Conservation (phyloP, 306 rosid species). For the Medicago truncatula region DNA sequence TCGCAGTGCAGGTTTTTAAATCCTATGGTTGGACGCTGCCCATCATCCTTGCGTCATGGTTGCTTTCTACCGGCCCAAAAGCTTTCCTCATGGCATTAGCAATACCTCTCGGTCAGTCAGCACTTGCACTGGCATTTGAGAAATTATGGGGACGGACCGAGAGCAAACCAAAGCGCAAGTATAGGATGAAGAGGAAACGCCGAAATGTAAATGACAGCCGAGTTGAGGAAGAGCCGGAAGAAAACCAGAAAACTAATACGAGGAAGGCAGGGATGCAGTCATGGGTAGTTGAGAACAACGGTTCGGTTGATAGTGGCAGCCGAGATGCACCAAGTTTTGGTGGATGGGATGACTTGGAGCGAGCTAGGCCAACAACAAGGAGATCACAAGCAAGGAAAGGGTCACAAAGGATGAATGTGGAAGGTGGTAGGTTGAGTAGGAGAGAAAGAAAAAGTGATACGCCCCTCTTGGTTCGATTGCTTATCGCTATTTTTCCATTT, state of each 20-base stretch:
- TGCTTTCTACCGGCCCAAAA: slow-evolving; percentile 75
- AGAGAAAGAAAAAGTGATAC: slow-evolving; percentile 68
- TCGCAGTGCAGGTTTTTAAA: slow-evolving; percentile 69
- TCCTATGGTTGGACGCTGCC: slow-evolving; percentile 93
- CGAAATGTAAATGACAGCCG: slow-evolving; percentile 30
- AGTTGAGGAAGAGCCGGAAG: slow-evolving; percentile 51
- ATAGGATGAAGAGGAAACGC: slow-evolving; percentile 60
- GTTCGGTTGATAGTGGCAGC: slow-evolving; percentile 48
- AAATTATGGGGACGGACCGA: slow-evolving; percentile 68
- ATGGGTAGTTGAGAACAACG: slow-evolving; percentile 70
- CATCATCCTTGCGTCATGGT: slow-evolving; percentile 59
- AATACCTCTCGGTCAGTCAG: slow-evolving; percentile 86
- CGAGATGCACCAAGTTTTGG: slow-evolving; percentile 55
- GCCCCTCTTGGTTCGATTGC: slow-evolving; percentile 81
- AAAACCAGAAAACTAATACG: slow-evolving; percentile 47
- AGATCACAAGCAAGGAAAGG: slow-evolving; percentile 44
- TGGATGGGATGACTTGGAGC: slow-evolving; percentile 95
- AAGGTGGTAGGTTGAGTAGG: slow-evolving; percentile 69
- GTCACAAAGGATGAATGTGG: slow-evolving; percentile 43
- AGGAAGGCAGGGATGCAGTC: slow-evolving; percentile 67
- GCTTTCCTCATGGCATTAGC: slow-evolving; percentile 94
- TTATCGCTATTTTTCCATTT: slow-evolving; percentile 90
- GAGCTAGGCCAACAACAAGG: slow-evolving; percentile 49
- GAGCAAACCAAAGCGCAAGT: slow-evolving; percentile 62
- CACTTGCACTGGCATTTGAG: slow-evolving; percentile 74